Evolutionary conservation across 1,284 basidiomycete species (phyloP).

Genomic region (Nidula niveotomentosa): DNA sequence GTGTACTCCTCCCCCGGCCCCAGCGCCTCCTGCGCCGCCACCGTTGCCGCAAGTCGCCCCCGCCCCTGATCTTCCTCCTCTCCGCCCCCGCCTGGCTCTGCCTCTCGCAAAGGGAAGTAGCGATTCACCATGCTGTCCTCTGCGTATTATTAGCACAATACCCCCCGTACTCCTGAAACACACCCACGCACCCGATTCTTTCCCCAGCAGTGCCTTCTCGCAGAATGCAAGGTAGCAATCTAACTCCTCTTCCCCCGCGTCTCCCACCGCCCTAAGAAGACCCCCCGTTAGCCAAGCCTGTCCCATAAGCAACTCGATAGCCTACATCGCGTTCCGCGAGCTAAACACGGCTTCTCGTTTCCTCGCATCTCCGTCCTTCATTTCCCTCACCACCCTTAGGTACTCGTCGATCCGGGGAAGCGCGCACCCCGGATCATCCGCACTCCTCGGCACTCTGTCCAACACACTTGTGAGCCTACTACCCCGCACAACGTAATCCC

Average conservation of each 20-base stretch:
- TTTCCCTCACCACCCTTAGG: constrained; percentile 41
- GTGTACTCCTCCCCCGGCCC: constrained; percentile 55
- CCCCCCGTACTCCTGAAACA: too few species aligned
- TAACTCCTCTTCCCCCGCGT: constrained; percentile 50
- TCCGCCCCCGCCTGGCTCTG: background rate
- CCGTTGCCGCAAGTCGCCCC: background rate
- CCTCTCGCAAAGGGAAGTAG: too few species aligned
- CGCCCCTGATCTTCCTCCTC: constrained; percentile 7
- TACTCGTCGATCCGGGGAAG: constrained; percentile 58
- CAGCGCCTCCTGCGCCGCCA: constrained; percentile 12
- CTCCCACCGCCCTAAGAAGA: constrained; percentile 47
- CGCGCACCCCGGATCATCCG: constrained; percentile 61
- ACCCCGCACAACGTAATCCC: background rate
- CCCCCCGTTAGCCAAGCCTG: background rate
- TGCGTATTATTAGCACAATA: too few species aligned
- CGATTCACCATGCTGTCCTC: too few species aligned
- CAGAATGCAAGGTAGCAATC: constrained; percentile 74
- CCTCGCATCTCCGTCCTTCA: constrained; percentile 30
- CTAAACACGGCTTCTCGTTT: constrained; percentile 24
- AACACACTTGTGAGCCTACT: constrained; percentile 1
- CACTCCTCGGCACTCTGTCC: constrained; percentile 45
- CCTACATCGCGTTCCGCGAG: constrained; percentile 22
- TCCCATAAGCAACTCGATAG: background rate
- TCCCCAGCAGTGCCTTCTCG: constrained; percentile 47
- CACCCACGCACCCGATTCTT: too few species aligned